Percentiles rank a stretch among this genome's conserved stretches.
phyloP scores from a whole-genome alignment of 257 asterid species.

The Plectranthus barbatus region DNA sequence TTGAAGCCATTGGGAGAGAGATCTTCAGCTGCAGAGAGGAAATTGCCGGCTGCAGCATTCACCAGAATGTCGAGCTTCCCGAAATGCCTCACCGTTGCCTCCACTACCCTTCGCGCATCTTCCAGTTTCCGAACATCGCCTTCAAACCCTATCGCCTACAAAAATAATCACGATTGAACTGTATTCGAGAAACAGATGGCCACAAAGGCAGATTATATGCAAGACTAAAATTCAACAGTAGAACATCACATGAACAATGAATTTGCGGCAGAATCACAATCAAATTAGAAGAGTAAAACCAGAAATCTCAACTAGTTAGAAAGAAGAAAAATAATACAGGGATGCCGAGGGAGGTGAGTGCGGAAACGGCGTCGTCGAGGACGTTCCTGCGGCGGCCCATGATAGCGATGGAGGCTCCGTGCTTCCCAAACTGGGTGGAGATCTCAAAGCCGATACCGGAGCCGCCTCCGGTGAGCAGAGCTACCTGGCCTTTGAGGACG shows the following conservation, averaged over 20 bases:
- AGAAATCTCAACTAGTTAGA: not conserved
- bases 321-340: slow-evolving; percentile 24
- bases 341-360: slow-evolving; percentile 63
- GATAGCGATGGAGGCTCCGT: slow-evolving; percentile 82
- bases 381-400: slow-evolving; percentile 88
- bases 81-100: slow-evolving; percentile 58
- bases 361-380: slow-evolving; percentile 60
- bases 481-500: slow-evolving; percentile 59
- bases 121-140: slow-evolving; percentile 81
- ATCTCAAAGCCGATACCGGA: slow-evolving; percentile 85
- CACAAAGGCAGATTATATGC: too few relatives aligned
- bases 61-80: slow-evolving; percentile 92
- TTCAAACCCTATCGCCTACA: slow-evolving; percentile 70
- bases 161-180: not conserved
- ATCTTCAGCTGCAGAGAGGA: slow-evolving; percentile 79
- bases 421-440: slow-evolving; percentile 69
- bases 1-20: slow-evolving; percentile 82
- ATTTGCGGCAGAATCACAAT: too few relatives aligned
- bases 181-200: too few relatives aligned
- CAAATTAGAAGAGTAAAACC: too few relatives aligned
- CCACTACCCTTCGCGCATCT: slow-evolving; percentile 70
- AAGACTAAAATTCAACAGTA: not conserved
- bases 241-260: too few relatives aligned
- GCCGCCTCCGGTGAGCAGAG: slow-evolving; percentile 86
- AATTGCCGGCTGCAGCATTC: slow-evolving; percentile 92